Conservation (phyloP, 331 rosid genomes). For the Rosa hybrid region DNA sequence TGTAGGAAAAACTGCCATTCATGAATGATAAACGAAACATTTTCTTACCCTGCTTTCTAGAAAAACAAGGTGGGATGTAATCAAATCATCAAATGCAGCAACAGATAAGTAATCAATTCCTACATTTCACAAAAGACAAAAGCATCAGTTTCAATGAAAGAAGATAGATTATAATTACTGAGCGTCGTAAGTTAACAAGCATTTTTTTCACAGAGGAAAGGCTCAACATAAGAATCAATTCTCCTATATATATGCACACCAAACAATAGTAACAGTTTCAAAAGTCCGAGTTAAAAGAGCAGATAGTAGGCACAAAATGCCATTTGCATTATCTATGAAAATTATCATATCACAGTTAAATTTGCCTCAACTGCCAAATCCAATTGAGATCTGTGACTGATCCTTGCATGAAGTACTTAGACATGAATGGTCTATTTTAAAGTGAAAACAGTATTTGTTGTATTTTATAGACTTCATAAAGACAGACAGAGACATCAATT, state of each 20-base stretch:
- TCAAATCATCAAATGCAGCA: conserved; percentile 74
- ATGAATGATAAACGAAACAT: conserved; percentile 2
- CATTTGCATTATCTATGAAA: too few species aligned
- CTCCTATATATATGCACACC: background rate
- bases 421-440: background rate
- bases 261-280: background rate
- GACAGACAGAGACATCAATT: background rate
- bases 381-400: background rate
- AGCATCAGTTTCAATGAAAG: conserved; percentile 19
- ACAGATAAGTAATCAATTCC: conserved; percentile 92
- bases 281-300: background rate
- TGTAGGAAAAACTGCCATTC: background rate
- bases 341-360: background rate
- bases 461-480: background rate
- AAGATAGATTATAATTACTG: background rate
- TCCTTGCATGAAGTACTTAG: background rate
- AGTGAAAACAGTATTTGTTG: background rate
- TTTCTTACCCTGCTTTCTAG: conserved; percentile 76
- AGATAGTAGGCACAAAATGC: background rate
- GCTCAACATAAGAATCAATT: background rate
- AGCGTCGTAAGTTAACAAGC: background rate
- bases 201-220: background rate
- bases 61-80: conserved; percentile 67
- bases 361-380: background rate
- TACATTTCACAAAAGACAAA: conserved; percentile 39